These are phyloP conservation scores for Ceratocystis harringtonii DNA, from an alignment of 2,329 filamentous ascomycete species.

Conservation along the genomic window DNA sequence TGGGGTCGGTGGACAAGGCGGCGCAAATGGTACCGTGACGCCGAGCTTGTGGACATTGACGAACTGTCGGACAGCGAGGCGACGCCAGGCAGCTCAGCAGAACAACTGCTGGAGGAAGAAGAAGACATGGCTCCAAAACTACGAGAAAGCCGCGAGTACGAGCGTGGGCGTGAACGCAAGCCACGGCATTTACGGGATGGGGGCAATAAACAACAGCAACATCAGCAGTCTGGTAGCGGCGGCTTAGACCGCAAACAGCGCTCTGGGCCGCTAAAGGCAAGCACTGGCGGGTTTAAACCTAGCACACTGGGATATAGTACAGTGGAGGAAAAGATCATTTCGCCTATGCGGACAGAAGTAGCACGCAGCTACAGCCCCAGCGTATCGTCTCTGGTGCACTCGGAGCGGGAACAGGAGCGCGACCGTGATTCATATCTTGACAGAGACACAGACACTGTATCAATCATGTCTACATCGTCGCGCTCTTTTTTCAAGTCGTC, in stretches of 20 bases:
- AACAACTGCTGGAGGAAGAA: neutral
- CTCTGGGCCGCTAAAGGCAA: constrained; percentile 6
- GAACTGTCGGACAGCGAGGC: constrained; percentile 10
- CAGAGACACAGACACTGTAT: constrained; percentile 29
- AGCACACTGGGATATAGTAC: constrained; percentile 25
- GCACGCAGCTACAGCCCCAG: constrained; percentile 9
- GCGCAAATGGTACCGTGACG: constrained; percentile 91
- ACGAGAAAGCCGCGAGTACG: neutral
- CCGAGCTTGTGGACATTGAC: constrained; percentile 70
- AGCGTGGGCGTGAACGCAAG: neutral
- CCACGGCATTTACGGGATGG: neutral
- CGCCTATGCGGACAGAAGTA: constrained; percentile 21
- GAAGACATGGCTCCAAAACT: too few species aligned
- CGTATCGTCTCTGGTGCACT: constrained; percentile 8
- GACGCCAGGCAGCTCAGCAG: neutral
- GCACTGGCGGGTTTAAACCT: constrained; percentile 11
- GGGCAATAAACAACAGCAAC: neutral
- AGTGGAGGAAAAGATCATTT: constrained; percentile 27
- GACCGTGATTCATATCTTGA: neutral
- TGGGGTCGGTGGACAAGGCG: constrained; percentile 91
- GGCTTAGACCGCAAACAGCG: constrained; percentile 13
- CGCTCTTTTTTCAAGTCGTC: constrained; percentile 31
- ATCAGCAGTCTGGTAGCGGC: constrained; percentile 2
- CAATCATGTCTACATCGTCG: constrained; percentile 35
- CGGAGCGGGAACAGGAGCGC: neutral